Conservation (phyloP, 495 filamentous ascomycete species). For the Bryoglossum gracile region DNA sequence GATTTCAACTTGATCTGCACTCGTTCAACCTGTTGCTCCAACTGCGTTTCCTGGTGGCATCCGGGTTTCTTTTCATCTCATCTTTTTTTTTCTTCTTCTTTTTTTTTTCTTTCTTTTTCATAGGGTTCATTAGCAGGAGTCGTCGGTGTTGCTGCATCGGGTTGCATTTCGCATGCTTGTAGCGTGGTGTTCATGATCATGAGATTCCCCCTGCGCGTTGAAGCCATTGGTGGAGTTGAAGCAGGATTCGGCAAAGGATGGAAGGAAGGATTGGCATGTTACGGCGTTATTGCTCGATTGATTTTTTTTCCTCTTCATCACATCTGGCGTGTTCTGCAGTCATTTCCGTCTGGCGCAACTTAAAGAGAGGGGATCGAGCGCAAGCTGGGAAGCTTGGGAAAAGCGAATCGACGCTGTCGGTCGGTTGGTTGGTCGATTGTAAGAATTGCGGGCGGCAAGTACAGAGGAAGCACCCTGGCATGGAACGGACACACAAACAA, state of each 20-base stretch:
- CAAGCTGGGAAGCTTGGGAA: constrained; percentile 25
- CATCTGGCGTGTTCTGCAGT: constrained; percentile 22
- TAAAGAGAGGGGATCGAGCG: constrained; percentile 21
- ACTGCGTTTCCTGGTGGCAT: background rate
- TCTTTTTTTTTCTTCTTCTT: constrained; percentile 12
- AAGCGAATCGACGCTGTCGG: constrained; percentile 4
- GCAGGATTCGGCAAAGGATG: constrained; percentile 15
- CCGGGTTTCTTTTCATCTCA: background rate
- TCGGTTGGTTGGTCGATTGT: constrained; percentile 9
- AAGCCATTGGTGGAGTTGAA: constrained; percentile 25
- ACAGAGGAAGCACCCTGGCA: constrained; percentile 7
- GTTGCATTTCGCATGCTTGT: constrained; percentile 24
- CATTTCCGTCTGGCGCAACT: constrained; percentile 24
- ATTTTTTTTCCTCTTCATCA: constrained; percentile 12
- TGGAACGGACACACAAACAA: constrained; percentile 19
- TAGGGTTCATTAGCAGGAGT: constrained; percentile 20
- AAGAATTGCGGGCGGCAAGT: constrained; percentile 8
- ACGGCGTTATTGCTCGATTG: constrained; percentile 21
- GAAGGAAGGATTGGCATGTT: constrained; percentile 20
- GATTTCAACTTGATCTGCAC: constrained; percentile 5
- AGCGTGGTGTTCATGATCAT: constrained; percentile 27
- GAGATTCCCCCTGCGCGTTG: constrained; percentile 28
- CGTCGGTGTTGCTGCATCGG: constrained; percentile 21
- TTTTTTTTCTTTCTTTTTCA: constrained; percentile 11
- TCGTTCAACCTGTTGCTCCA: constrained; percentile 8